Evolutionary conservation across 2,329 filamentous ascomycete genomes (phyloP).

Genomic region (Aspergillus costaricaensis): DNA sequence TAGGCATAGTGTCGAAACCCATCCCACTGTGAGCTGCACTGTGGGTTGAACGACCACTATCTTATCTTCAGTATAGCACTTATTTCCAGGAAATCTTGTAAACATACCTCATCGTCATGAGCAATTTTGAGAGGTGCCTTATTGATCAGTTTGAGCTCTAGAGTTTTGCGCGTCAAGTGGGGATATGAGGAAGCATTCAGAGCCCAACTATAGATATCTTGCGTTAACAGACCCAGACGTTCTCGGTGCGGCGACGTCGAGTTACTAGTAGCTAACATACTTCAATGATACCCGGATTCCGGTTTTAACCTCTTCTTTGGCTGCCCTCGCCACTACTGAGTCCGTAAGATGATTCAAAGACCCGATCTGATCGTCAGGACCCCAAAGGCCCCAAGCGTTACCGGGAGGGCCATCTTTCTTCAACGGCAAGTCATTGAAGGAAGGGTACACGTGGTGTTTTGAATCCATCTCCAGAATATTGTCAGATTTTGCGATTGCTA

Average conservation of each 20-base stretch:
- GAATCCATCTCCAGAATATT: no score
- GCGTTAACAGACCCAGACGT: no score
- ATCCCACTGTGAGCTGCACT: conserved; percentile 10
- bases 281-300: conserved; percentile 28
- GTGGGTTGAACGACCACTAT: conserved; percentile 7
- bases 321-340: conserved; percentile 43
- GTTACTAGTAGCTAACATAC: no score
- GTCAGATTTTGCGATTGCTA: no score
- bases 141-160: not conserved
- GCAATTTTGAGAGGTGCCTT: not conserved
- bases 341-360: conserved; percentile 57
- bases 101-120: no score
- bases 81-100: no score
- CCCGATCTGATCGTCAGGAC: conserved; percentile 53
- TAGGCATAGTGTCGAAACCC: conserved; percentile 4
- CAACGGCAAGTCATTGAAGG: not conserved
- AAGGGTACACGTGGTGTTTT: no score
- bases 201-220: not conserved
- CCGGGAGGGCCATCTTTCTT: conserved; percentile 45
- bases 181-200: not conserved
- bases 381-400: conserved; percentile 60
- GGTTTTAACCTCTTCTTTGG: conserved; percentile 44
- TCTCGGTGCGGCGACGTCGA: no score
- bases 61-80: no score
- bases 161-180: not conserved